Evolutionary conservation across 2,329 filamentous ascomycete genomes (phyloP).

Genomic region (Hirsutella thompsonii): DNA sequence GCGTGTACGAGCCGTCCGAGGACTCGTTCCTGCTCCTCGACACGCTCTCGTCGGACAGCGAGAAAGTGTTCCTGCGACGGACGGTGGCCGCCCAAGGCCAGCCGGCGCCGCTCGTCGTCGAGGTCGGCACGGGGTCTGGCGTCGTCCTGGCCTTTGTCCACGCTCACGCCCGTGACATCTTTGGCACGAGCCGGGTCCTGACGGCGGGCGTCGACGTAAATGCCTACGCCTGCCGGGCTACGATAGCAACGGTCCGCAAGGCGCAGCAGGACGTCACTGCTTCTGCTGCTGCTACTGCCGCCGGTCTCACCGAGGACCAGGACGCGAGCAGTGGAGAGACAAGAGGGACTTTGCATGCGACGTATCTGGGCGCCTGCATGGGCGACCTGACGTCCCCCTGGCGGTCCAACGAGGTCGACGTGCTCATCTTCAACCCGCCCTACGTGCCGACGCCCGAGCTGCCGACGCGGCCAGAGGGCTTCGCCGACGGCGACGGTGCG

Average conservation of each 20-base stretch:
- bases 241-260: conserved; percentile 51
- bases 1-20: conserved; percentile 89
- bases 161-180: conserved; percentile 59
- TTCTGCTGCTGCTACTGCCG: not conserved
- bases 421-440: conserved; percentile 92
- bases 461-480: conserved; percentile 36
- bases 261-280: conserved; percentile 20
- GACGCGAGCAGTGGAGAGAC: not conserved
- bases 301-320: too few relatives aligned
- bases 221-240: conserved; percentile 66
- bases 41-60: conserved; percentile 62
- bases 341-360: conserved; percentile 14
- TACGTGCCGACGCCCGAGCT: conserved; percentile 81
- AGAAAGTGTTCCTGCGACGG: conserved; percentile 53
- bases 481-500: too few relatives aligned
- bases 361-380: conserved; percentile 53
- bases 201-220: conserved; percentile 78
- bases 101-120: conserved; percentile 52
- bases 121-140: conserved; percentile 84
- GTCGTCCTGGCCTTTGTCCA: conserved; percentile 84
- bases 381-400: conserved; percentile 58
- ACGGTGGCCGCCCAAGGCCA: conserved; percentile 35
- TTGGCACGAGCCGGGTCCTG: conserved; percentile 58
- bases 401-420: conserved; percentile 48
- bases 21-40: conserved; percentile 93